Evolutionary conservation across 2,329 filamentous ascomycete genomes (phyloP).

Genomic region (Neopestalotiopsis sp.): DNA sequence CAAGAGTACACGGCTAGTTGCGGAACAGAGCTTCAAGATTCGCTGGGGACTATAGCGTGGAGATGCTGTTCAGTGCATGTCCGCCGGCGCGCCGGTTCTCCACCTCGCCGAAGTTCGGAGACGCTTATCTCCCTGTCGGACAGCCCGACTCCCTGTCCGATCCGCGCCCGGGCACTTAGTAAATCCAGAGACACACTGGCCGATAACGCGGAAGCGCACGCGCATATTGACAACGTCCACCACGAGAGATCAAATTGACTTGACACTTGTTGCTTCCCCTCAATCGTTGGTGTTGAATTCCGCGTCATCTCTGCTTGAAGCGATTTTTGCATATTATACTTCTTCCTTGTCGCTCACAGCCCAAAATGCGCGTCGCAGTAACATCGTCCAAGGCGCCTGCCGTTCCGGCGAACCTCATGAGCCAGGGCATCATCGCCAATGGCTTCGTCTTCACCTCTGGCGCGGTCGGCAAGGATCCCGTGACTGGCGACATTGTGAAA

Average conservation of each 20-base stretch:
- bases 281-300: background rate
- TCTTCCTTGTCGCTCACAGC: background rate
- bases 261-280: background rate
- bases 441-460: constrained; percentile 74
- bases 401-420: constrained; percentile 40
- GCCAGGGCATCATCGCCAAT: constrained; percentile 69
- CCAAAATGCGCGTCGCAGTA: background rate
- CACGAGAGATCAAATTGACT: background rate
- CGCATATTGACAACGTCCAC: too few relatives aligned
- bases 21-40: too few relatives aligned
- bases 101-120: background rate
- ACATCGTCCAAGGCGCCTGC: constrained; percentile 1
- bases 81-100: background rate
- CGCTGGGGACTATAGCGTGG: too few relatives aligned
- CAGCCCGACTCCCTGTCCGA: background rate
- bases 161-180: background rate
- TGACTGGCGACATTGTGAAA: constrained; percentile 61
- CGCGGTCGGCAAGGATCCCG: constrained; percentile 69
- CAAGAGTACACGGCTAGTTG: too few relatives aligned
- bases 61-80: too few relatives aligned
- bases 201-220: background rate
- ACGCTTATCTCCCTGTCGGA: background rate
- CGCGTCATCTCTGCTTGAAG: background rate
- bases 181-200: background rate
- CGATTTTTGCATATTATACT: background rate